Conservation (phyloP, 2,329 filamentous ascomycete species). For the Capronia americana region DNA sequence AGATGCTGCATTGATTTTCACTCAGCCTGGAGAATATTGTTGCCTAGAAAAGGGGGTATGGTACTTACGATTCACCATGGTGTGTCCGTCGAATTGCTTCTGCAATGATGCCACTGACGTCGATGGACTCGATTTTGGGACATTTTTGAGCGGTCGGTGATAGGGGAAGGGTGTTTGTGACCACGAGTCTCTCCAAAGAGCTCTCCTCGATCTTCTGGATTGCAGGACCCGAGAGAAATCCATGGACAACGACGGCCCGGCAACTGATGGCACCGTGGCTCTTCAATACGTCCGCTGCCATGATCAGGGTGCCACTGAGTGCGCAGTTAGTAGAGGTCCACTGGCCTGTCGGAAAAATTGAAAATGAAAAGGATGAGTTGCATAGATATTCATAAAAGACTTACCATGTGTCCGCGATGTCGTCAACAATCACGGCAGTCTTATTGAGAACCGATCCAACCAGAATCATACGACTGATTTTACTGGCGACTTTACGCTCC, state of each 20-base stretch:
- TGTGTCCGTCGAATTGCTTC: slow-evolving; percentile 57
- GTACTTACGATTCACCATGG: slow-evolving; percentile 49
- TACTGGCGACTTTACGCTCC: slow-evolving; percentile 84
- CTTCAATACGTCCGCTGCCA: slow-evolving; percentile 86
- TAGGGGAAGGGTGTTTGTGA: slow-evolving; percentile 85
- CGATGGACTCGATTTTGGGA: slow-evolving; percentile 86
- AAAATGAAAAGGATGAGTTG: too few species aligned
- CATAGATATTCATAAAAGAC: background rate
- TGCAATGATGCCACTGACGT: slow-evolving; percentile 76
- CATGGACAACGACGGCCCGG: slow-evolving; percentile 92
- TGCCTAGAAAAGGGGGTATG: slow-evolving; percentile 2
- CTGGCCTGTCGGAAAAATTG: too few species aligned
- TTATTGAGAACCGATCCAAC: slow-evolving; percentile 90
- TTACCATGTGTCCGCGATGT: slow-evolving; percentile 89
- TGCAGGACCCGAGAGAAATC: slow-evolving; percentile 84
- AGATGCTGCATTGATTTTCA: slow-evolving; percentile 14
- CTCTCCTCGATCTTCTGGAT: slow-evolving; percentile 84
- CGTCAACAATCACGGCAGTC: slow-evolving; percentile 92
- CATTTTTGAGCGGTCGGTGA: slow-evolving; percentile 63
- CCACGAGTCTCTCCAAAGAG: slow-evolving; percentile 76
- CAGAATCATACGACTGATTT: slow-evolving; percentile 89
- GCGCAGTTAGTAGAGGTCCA: too few species aligned
- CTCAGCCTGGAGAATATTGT: slow-evolving; percentile 4
- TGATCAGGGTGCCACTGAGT: slow-evolving; percentile 72
- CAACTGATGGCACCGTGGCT: slow-evolving; percentile 84